These are phyloP conservation scores for Brassica rapa DNA, from an alignment of 345 rosid species.

Conservation along the genomic window DNA sequence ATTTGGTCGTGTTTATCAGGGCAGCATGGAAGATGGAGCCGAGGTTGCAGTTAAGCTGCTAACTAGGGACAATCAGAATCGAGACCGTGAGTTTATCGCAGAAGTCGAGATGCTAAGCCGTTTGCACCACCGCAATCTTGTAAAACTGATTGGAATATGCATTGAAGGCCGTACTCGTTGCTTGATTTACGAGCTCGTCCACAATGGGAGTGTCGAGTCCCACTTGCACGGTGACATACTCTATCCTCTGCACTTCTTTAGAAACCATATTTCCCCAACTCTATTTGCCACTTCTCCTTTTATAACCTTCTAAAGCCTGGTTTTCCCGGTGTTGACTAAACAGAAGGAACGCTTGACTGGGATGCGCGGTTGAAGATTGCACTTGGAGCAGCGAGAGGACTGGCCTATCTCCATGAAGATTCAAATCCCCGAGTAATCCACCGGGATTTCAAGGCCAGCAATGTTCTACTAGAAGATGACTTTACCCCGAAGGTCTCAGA, in stretches of 20 bases:
- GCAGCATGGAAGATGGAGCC: conserved; percentile 73
- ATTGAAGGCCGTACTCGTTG: conserved; percentile 85
- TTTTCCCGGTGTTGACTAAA: conserved; percentile 56
- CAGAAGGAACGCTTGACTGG: conserved; percentile 89
- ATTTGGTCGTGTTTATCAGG: conserved; percentile 92
- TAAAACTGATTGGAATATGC: conserved; percentile 93
- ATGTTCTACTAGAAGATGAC: conserved; percentile 82
- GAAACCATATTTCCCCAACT: neutral
- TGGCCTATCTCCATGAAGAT: conserved; percentile 99
- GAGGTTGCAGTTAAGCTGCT: conserved; percentile 95
- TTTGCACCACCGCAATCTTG: conserved; percentile 99
- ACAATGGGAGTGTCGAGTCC: conserved; percentile 96
- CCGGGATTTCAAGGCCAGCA: conserved; percentile 98
- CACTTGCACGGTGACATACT: conserved; percentile 86
- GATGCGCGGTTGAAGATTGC: conserved; percentile 95
- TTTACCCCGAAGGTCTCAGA: conserved; percentile 98
- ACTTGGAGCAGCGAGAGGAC: conserved; percentile 97
- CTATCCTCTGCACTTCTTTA: conserved; percentile 14
- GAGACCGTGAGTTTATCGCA: conserved; percentile 91
- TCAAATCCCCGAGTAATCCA: conserved; percentile 98
- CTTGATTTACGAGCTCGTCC: conserved; percentile 90
- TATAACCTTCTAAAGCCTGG: conserved; percentile 28
- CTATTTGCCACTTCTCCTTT: conserved; percentile 11
- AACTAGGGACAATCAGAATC: conserved; percentile 79
- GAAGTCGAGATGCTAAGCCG: conserved; percentile 99